Percentiles rank a stretch among this genome's conserved stretches.
Conservation (phyloP, 2,329 filamentous ascomycete species). For the Canariomyces notabilis region DNA sequence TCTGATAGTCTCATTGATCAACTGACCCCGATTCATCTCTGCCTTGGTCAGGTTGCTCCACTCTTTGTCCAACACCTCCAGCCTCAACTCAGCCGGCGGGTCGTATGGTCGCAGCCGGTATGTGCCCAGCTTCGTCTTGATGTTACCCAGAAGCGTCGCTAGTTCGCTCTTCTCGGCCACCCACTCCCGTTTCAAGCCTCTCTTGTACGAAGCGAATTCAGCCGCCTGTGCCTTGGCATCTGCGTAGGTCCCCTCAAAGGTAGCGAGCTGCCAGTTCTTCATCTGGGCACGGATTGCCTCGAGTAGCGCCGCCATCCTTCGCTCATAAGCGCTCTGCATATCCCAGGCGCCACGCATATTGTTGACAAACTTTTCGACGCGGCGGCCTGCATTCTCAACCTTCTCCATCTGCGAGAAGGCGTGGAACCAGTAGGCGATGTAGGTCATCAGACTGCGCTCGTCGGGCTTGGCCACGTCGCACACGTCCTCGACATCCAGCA, state of each 20-base stretch:
- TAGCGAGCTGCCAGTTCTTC: conserved; percentile 69
- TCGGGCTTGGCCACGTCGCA: conserved; percentile 95
- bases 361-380: conserved; percentile 96
- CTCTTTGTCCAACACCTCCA: conserved; percentile 76
- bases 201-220: conserved; percentile 85
- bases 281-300: conserved; percentile 68
- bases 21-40: conserved; percentile 82
- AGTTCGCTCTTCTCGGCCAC: conserved; percentile 97
- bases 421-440: conserved; percentile 99
- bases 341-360: conserved; percentile 99
- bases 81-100: conserved; percentile 74
- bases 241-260: conserved; percentile 84
- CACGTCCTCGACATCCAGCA: conserved; percentile 96
- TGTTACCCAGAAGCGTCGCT: conserved; percentile 88
- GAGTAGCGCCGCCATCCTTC: conserved; percentile 79
- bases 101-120: conserved; percentile 89
- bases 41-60: conserved; percentile 76
- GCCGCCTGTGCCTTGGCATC: conserved; percentile 85
- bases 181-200: conserved; percentile 86
- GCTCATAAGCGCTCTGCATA: conserved; percentile 96
- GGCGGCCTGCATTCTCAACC: conserved; percentile 91
- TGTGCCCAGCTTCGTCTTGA: conserved; percentile 96
- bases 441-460: conserved; percentile 96
- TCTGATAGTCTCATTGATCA: conserved; percentile 97
- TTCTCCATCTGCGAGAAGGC: conserved; percentile 99